Evolutionary conservation across 495 filamentous ascomycete genomes (phyloP).

Genomic region (Aspergillus haitiensis): DNA sequence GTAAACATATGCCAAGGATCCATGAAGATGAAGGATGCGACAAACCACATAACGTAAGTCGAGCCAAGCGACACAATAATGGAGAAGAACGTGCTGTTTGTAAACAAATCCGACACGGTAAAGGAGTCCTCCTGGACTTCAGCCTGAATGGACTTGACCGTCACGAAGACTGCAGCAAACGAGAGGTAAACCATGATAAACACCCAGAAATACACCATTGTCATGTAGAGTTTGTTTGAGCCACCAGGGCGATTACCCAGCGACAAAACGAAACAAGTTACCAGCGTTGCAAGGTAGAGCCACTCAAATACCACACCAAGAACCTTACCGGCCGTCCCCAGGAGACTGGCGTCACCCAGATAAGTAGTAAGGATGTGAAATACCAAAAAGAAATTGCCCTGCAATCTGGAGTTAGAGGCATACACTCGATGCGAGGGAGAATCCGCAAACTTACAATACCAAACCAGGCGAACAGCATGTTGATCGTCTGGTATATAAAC

Average conservation of each 20-base stretch:
- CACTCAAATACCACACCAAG: slow-evolving; percentile 92
- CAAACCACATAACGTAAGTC: slow-evolving; percentile 91
- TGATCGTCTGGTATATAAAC: slow-evolving; percentile 90
- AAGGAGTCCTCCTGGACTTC: slow-evolving; percentile 62
- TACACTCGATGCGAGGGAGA: background rate
- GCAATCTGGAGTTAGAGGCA: slow-evolving; percentile 13
- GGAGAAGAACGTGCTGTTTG: slow-evolving; percentile 87
- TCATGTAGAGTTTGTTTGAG: slow-evolving; percentile 89
- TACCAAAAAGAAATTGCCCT: slow-evolving; percentile 98
- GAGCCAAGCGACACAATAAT: slow-evolving; percentile 88
- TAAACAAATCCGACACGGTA: slow-evolving; percentile 68
- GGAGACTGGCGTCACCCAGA: slow-evolving; percentile 63
- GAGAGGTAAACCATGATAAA: slow-evolving; percentile 93
- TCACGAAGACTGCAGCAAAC: slow-evolving; percentile 94
- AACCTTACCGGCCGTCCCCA: slow-evolving; percentile 72
- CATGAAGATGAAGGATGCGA: slow-evolving; percentile 91
- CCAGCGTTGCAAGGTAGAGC: slow-evolving; percentile 87
- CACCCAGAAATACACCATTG: slow-evolving; percentile 96
- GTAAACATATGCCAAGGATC: slow-evolving; percentile 99
- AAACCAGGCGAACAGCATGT: slow-evolving; percentile 99
- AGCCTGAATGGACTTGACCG: slow-evolving; percentile 75
- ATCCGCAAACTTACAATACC: slow-evolving; percentile 60
- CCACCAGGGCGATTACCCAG: slow-evolving; percentile 96
- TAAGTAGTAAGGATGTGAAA: slow-evolving; percentile 95
- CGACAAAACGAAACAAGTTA: slow-evolving; percentile 93